These are phyloP conservation scores for Ogataea siamensis DNA, from an alignment of 805 yeast genomes.

Conservation along the genomic window DNA sequence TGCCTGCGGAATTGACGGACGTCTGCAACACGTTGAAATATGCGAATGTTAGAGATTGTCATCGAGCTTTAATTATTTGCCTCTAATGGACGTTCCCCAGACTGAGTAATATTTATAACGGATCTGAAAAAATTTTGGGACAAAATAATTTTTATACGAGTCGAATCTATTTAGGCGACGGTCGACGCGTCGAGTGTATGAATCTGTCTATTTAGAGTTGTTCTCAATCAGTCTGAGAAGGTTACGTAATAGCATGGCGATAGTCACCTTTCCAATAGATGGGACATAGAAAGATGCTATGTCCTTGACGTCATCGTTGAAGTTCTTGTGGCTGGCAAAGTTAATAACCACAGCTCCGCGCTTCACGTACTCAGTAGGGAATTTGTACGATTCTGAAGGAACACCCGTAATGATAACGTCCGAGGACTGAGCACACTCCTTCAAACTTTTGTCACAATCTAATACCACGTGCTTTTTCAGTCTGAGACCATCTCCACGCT, in stretches of 20 bases:
- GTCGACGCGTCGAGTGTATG: slow-evolving; percentile 9
- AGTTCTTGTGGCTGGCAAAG: slow-evolving; percentile 87
- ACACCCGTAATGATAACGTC: slow-evolving; percentile 97
- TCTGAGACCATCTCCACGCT: slow-evolving; percentile 88
- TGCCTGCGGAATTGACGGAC: slow-evolving; percentile 22
- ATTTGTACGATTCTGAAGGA: slow-evolving; percentile 78
- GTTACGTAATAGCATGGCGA: slow-evolving; percentile 89
- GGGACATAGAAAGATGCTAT: slow-evolving; percentile 93
- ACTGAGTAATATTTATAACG: slow-evolving; percentile 3
- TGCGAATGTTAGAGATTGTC: slow-evolving; percentile 23
- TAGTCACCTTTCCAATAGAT: slow-evolving; percentile 93
- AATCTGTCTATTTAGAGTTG: slow-evolving; percentile 30
- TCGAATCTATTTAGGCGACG: slow-evolving; percentile 5
- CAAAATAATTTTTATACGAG: background rate
- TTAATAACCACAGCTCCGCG: slow-evolving; percentile 91
- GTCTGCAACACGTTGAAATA: slow-evolving; percentile 21
- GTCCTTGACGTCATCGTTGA: slow-evolving; percentile 74
- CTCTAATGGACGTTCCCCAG: no score
- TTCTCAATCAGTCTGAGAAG: slow-evolving; percentile 79
- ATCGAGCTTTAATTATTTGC: no score
- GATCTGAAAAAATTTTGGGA: slow-evolving; percentile 2
- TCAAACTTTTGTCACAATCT: slow-evolving; percentile 51
- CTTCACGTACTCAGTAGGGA: slow-evolving; percentile 75
- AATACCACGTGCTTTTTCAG: slow-evolving; percentile 80
- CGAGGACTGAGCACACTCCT: slow-evolving; percentile 66